phyloP scores from a whole-genome alignment of 148 eudicot genomes.

The Vaccinium corymbosum region DNA sequence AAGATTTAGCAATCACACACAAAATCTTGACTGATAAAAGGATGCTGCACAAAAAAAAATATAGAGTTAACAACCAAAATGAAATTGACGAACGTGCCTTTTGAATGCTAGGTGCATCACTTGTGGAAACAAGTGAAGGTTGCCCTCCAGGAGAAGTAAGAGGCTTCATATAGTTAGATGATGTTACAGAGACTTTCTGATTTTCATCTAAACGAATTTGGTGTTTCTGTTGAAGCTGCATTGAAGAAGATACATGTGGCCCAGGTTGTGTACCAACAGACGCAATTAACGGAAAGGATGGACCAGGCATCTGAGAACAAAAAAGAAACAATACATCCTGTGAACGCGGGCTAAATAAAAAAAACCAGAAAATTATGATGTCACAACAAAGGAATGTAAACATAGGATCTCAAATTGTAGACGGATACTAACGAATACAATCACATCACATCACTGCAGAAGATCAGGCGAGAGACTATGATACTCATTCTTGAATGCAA shows the following conservation, averaged over 20 bases:
- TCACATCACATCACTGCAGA: background rate
- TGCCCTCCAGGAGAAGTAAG: constrained; percentile 38
- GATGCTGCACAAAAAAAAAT: background rate
- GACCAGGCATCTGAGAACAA: constrained; percentile 21
- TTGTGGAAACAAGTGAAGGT: constrained; percentile 33
- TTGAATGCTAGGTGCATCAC: constrained; percentile 38
- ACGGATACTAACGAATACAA: background rate
- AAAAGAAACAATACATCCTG: background rate
- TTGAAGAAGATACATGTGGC: constrained; percentile 47
- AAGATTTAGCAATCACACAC: background rate
- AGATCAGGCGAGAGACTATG: background rate
- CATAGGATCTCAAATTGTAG: background rate
- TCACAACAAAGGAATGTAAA: background rate
- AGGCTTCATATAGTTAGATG: constrained; percentile 51
- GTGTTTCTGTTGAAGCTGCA: constrained; percentile 49
- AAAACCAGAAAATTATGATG: background rate
- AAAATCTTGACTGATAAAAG: background rate
- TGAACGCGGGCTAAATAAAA: background rate
- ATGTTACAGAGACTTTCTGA: constrained; percentile 40
- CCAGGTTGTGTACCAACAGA: constrained; percentile 40
- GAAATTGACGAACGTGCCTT: constrained; percentile 39
- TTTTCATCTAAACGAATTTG: constrained; percentile 50
- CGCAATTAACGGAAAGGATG: constrained; percentile 41
- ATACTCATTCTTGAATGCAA: background rate
- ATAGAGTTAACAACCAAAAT: background rate